Evolutionary conservation across 2,329 filamentous ascomycete species (phyloP), one percentile per base, ranked within the genome.

Genomic region (Colletotrichum sidae): DNA sequence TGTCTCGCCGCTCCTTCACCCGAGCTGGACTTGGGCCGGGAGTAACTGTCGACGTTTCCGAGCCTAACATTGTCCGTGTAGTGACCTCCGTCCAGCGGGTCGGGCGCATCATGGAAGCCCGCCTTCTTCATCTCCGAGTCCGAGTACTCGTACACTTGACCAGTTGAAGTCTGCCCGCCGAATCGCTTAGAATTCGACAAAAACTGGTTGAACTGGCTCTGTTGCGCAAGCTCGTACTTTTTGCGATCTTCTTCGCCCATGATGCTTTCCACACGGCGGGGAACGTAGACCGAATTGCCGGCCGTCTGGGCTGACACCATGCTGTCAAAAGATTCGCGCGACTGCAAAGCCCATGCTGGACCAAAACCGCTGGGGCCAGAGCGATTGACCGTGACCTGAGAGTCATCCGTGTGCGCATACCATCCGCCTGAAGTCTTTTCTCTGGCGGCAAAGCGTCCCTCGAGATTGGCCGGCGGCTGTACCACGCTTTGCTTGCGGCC

Each of bases 221-320:
- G 83, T 73, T 91, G 91, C 2, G 90, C 88, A 72, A 92, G 85
- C 71, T 89, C 85, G 73, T 94, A 92, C 72, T 93, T 91, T 68
- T 85, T 86, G 41, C 88, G 86, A 72, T 95, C 92, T 74, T 96
- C 92, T 7, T 91, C 89, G 68, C 88, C 88, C 87, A 96, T 92
- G 72, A 95, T 87, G 71, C 86, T 91, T 71, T 94, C 91, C 52
- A 94, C 88, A 46, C 87, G 83, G 11, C 87, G 85, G 0, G 91
- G 91, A 73, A 90, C 79, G 70, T 88, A 89, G 37, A 93, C 82
- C 0, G 88, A 90, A 70, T 87, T 85, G 53, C 77, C 81, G 9
- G 78, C 83, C 0, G 87, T 89, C 17, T 81, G 83, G 4, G 79
- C 83, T 4, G 89, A 91, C 57, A 85, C 75, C 54, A 87, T 81